Base-by-base conservation (phyloP, 768 basidiomycete species). In the Leccinum aurantiacum region DNA sequence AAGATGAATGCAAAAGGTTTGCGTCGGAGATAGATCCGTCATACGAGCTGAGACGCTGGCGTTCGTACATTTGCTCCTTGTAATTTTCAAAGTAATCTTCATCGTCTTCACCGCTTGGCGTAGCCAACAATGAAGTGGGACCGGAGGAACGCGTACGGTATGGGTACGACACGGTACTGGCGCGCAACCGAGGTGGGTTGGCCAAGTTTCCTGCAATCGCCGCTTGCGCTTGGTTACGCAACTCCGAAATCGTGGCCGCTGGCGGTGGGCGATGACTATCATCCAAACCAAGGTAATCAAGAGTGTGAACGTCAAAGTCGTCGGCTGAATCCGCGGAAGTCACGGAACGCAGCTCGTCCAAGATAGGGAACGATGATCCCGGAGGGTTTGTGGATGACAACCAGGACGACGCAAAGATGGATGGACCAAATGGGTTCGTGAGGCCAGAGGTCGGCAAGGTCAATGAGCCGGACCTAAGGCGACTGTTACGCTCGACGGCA, bases 261-360 rank as follows among this genome's bases (percentile, higher is more conserved):
- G 88, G 88, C n/a, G 90, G 71, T 54, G 84, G 85, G 55, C 88
- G 83, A 65, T 83, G 79, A 58, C 80, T 77, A 63, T 93, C 95
- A 67, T 95, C 96, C 67, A 98, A 81, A 48, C 96, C 96, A 53
- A 98, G 90, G 74, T 98, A 98, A 75, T 97, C 95, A 61, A 98
- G 83, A 27, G 96, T 98, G 70, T 94, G 93, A 49, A 95, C 91
- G 67, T 94, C 91, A 72, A 93, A 91, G 53, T 93, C 89, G 56
- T 97, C 95, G 25, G 84, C 80, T n/a, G 89, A 89, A 71, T 92
- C 90, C 62, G 85, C 84, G 49, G 91, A 92, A 29, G 85, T 83
- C 51, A 89, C 87, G 49, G 91, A 91, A 63, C 89, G 89, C 67
- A 91, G 75, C 73, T 94, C 93, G 60, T 93, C 91, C 67, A 92